Evolutionary conservation across 2,329 filamentous ascomycete species (phyloP).

Genomic region (Alternaria arborescens): DNA sequence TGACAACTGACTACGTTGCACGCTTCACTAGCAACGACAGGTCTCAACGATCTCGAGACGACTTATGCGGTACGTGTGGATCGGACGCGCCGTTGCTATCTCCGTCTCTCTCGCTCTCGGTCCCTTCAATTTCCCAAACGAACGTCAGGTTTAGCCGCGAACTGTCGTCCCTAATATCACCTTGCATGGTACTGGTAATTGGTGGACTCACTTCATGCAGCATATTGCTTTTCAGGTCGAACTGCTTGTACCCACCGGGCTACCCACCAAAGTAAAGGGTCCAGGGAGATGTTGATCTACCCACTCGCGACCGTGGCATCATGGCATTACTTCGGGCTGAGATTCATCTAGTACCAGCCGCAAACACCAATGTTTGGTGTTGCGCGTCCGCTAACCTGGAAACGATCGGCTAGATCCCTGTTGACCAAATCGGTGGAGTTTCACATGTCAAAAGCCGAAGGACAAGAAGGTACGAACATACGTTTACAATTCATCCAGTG

Average conservation of each 20-base stretch:
- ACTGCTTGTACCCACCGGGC: conserved; percentile 5
- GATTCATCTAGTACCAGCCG: conserved; percentile 16
- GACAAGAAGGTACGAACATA: neutral
- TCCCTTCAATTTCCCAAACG: neutral
- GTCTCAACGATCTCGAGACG: conserved; percentile 5
- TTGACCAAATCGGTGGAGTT: conserved; percentile 16
- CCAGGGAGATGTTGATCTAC: conserved; percentile 12
- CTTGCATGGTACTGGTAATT: neutral
- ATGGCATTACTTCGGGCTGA: conserved; percentile 17
- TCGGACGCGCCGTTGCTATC: neutral
- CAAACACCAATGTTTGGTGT: conserved; percentile 21
- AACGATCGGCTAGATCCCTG: conserved; percentile 23
- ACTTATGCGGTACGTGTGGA: conserved; percentile 2
- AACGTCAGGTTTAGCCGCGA: conserved; percentile 13
- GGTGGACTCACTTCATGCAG: conserved; percentile 7
- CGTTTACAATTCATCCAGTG: neutral
- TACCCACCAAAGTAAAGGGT: conserved; percentile 5
- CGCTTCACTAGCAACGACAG: neutral
- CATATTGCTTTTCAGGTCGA: conserved; percentile 11
- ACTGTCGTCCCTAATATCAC: neutral
- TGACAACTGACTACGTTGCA: neutral
- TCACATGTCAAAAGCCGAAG: conserved; percentile 24
- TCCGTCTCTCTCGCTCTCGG: neutral
- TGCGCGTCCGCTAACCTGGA: conserved; percentile 23
- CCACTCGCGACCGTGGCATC: conserved; percentile 9